These are phyloP conservation scores for Pichia occidentalis DNA, from an alignment of 805 yeast species.

Conservation along the genomic window DNA sequence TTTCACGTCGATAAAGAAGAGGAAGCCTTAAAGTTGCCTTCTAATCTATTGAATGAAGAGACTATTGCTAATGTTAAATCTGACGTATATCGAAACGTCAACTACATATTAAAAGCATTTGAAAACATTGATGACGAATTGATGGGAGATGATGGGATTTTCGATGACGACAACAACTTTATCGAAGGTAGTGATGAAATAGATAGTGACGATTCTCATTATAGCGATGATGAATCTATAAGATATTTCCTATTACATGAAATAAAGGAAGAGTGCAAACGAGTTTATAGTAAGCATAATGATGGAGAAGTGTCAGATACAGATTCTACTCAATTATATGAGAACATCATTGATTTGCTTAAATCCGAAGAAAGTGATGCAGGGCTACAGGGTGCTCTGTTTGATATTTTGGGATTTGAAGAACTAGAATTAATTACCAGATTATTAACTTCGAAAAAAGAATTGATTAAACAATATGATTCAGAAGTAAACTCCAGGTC, in stretches of 20 bases:
- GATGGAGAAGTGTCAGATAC: slow-evolving; percentile 12
- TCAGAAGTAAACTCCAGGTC: background rate
- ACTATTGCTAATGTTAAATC: slow-evolving; percentile 18
- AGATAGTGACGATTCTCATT: slow-evolving; percentile 7
- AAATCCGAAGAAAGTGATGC: slow-evolving; percentile 40
- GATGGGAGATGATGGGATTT: slow-evolving; percentile 13
- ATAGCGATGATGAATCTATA: slow-evolving; percentile 9
- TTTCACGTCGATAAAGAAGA: slow-evolving; percentile 27
- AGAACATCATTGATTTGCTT: slow-evolving; percentile 30
- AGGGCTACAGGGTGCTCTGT: slow-evolving; percentile 61
- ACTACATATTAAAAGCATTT: slow-evolving; percentile 27
- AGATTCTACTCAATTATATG: slow-evolving; percentile 17
- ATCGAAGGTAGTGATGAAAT: slow-evolving; percentile 4
- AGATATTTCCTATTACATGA: slow-evolving; percentile 16
- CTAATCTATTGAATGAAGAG: slow-evolving; percentile 29
- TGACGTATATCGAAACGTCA: slow-evolving; percentile 22
- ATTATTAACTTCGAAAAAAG: slow-evolving; percentile 42
- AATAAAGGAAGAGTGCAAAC: slow-evolving; percentile 19
- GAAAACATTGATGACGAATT: slow-evolving; percentile 25
- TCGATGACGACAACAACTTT: slow-evolving; percentile 4
- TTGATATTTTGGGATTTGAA: slow-evolving; percentile 81
- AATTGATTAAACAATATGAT: slow-evolving; percentile 23
- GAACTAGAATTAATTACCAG: slow-evolving; percentile 73
- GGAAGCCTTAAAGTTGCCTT: slow-evolving; percentile 22
- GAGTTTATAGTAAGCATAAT: slow-evolving; percentile 26